These are phyloP conservation scores for Mucor saturninus DNA, from an alignment of 371 early-diverging fungal genomes.

Conservation along the genomic window DNA sequence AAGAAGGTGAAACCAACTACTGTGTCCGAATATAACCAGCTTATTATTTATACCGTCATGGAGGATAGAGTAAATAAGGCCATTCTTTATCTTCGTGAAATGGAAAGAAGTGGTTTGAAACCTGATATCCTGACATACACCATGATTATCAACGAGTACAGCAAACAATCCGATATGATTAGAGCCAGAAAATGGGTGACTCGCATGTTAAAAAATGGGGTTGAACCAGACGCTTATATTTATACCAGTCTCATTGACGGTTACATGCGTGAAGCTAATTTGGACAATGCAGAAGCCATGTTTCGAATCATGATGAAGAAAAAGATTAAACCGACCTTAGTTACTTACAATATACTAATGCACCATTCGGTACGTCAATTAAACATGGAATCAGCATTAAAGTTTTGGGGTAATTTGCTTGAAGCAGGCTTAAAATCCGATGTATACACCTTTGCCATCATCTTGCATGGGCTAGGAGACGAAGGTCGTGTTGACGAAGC, in stretches of 20 bases:
- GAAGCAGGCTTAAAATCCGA: slow-evolving; percentile 48
- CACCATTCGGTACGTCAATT: slow-evolving; percentile 44
- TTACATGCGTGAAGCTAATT: slow-evolving; percentile 48
- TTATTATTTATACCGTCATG: slow-evolving; percentile 20
- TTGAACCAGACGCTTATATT: slow-evolving; percentile 41
- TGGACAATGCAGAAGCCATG: slow-evolving; percentile 36
- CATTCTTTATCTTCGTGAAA: slow-evolving; percentile 34
- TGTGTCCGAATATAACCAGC: slow-evolving; percentile 30
- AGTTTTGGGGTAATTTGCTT: slow-evolving; percentile 44
- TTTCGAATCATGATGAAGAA: slow-evolving; percentile 45
- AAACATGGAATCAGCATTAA: slow-evolving; percentile 46
- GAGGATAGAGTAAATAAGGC: slow-evolving; percentile 41
- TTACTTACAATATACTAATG: slow-evolving; percentile 56
- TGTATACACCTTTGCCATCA: slow-evolving; percentile 52
- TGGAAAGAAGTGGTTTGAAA: slow-evolving; percentile 30
- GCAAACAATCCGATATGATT: slow-evolving; percentile 38
- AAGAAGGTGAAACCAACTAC: slow-evolving; percentile 20
- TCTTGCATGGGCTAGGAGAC: slow-evolving; percentile 47
- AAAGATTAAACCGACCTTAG: slow-evolving; percentile 39
- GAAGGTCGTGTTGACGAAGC: slow-evolving; percentile 48
- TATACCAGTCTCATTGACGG: slow-evolving; percentile 56
- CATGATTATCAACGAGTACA: slow-evolving; percentile 42
- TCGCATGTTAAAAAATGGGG: slow-evolving; percentile 37
- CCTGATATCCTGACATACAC: slow-evolving; percentile 41
- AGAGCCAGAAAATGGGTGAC: slow-evolving; percentile 41